These are phyloP conservation scores for Coleophoma cylindrospora DNA, from an alignment of 2,329 filamentous ascomycete species.

Conservation along the genomic window DNA sequence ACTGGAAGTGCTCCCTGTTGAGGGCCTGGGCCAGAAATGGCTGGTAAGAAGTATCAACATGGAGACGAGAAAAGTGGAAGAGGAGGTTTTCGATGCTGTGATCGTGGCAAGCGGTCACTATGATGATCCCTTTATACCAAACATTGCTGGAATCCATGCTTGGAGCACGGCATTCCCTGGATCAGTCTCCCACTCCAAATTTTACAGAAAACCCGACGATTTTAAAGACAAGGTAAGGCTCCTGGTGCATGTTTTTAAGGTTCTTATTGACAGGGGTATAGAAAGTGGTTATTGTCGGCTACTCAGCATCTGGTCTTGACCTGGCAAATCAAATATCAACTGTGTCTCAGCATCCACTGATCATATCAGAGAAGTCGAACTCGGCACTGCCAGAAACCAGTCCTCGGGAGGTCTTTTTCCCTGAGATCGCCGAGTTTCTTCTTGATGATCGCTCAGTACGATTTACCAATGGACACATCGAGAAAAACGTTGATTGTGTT, in stretches of 20 bases:
- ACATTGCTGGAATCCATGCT: slow-evolving; percentile 47
- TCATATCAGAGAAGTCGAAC: slow-evolving; percentile 54
- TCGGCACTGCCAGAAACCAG: slow-evolving; percentile 23
- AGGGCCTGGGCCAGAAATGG: slow-evolving; percentile 46
- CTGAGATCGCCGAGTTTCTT: slow-evolving; percentile 50
- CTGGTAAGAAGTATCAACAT: slow-evolving; percentile 17
- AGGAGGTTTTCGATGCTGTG: slow-evolving; percentile 55
- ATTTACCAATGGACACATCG: slow-evolving; percentile 59
- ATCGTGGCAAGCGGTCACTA: slow-evolving; percentile 72
- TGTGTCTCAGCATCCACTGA: slow-evolving; percentile 50
- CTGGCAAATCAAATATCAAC: slow-evolving; percentile 70
- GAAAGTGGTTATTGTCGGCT: slow-evolving; percentile 77
- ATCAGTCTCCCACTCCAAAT: slow-evolving; percentile 67
- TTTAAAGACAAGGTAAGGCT: slow-evolving; percentile 46
- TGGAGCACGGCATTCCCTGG: slow-evolving; percentile 55
- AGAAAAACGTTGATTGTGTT: slow-evolving; percentile 64
- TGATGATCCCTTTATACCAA: slow-evolving; percentile 58
- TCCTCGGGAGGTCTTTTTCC: not conserved
- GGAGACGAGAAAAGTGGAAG: not conserved
- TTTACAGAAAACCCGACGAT: slow-evolving; percentile 60
- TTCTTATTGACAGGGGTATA: not conserved
- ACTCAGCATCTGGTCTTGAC: slow-evolving; percentile 76
- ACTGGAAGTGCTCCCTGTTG: slow-evolving; percentile 10
- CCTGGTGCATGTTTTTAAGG: not conserved
- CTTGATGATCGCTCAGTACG: slow-evolving; percentile 50